A percentile compares a stretch with the other conserved stretches of the same genome.
These are phyloP conservation scores for Eucalyptus curtisii DNA, from an alignment of 345 rosid species.

Conservation along the genomic window DNA sequence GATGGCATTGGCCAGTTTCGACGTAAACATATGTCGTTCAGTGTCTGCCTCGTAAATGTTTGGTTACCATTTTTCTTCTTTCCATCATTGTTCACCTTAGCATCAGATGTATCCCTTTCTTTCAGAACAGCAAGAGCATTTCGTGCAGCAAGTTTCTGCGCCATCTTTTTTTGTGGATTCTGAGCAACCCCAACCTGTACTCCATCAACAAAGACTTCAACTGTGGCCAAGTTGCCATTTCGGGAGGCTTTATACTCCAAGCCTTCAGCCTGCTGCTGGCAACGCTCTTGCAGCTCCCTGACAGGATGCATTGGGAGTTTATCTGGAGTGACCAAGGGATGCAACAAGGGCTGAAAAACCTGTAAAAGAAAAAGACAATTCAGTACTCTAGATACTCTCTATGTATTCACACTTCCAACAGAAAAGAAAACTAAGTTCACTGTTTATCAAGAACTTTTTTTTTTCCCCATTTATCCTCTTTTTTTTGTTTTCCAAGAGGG, in stretches of 20 bases:
- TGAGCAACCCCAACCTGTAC: conserved; percentile 85
- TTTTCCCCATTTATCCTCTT: background rate
- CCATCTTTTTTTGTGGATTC: conserved; percentile 98
- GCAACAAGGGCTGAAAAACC: conserved; percentile 94
- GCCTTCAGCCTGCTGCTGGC: conserved; percentile 99
- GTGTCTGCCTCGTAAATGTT: conserved; percentile 84
- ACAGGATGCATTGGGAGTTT: conserved; percentile 99
- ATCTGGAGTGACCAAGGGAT: conserved; percentile 98
- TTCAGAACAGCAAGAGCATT: conserved; percentile 79
- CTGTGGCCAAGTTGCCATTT: conserved; percentile 83
- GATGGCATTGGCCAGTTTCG: conserved; percentile 97
- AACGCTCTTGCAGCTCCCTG: conserved; percentile 96
- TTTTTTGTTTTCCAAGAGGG: background rate
- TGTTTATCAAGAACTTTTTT: background rate
- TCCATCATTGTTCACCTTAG: conserved; percentile 41
- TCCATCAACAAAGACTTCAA: conserved; percentile 93
- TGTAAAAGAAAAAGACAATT: background rate
- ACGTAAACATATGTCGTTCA: conserved; percentile 90
- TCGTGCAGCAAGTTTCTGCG: conserved; percentile 97
- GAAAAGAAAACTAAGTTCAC: background rate
- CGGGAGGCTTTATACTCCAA: conserved; percentile 86
- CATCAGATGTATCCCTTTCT: conserved; percentile 62
- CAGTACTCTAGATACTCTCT: background rate
- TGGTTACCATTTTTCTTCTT: conserved; percentile 77
- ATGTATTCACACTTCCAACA: background rate